These are phyloP conservation scores for Lanmaoa pseudosensibilis DNA, from an alignment of 768 basidiomycete genomes.

Conservation along the genomic window DNA sequence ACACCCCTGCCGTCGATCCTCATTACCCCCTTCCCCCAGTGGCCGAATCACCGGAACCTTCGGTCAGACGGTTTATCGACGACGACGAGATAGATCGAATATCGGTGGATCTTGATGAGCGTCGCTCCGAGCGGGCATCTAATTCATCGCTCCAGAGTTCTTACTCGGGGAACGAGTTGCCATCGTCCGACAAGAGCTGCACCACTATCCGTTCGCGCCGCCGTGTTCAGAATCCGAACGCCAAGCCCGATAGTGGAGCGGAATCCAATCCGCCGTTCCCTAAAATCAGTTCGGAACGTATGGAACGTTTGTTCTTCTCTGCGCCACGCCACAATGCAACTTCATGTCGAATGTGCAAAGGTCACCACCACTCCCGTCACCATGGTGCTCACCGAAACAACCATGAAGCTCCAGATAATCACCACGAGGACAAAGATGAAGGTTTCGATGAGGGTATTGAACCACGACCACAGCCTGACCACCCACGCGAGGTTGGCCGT, in stretches of 20 bases:
- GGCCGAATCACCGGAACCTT: constrained; percentile 6
- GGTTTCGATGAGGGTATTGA: constrained; percentile 15
- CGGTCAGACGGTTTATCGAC: constrained; percentile 45
- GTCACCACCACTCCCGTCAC: constrained; percentile 44
- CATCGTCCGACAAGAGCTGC: background rate
- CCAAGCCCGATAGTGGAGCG: constrained; percentile 31
- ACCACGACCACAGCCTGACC: background rate
- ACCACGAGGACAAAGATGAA: constrained; percentile 14
- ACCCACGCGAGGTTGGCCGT: constrained; percentile 1
- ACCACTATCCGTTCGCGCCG: background rate
- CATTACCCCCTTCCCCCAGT: background rate
- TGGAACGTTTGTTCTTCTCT: constrained; percentile 81
- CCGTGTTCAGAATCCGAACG: constrained; percentile 1
- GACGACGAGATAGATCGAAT: constrained; percentile 63
- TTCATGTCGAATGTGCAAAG: constrained; percentile 64
- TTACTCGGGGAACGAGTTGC: constrained; percentile 1
- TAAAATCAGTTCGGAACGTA: constrained; percentile 71
- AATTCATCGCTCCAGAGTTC: constrained; percentile 28
- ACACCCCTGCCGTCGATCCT: background rate
- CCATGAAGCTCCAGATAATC: background rate
- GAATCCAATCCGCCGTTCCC: constrained; percentile 61
- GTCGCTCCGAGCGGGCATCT: constrained; percentile 51
- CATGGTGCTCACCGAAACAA: constrained; percentile 44
- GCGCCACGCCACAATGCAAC: constrained; percentile 72
- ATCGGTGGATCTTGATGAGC: constrained; percentile 63